Percentiles rank a stretch among this genome's conserved stretches.
These are phyloP conservation scores for Backusella westeae DNA, from an alignment of 192 early-diverging fungal genomes.

Conservation along the genomic window DNA sequence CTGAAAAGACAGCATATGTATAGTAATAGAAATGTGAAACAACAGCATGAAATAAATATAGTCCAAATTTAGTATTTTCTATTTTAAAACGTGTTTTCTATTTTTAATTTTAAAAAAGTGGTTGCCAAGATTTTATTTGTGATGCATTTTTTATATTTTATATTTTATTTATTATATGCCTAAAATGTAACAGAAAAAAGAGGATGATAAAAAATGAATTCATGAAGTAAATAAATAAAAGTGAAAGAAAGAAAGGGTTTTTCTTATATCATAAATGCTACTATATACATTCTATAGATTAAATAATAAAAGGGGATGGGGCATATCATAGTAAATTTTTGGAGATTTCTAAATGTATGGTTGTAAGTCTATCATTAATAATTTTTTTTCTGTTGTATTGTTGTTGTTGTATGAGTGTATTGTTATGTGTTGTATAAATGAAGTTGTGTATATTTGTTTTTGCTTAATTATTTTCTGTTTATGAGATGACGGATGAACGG, in stretches of 20 bases:
- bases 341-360: neutral
- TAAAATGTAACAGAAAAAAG: neutral
- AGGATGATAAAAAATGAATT: neutral
- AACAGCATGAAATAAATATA: neutral
- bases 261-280: neutral
- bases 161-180: slow-evolving; percentile 2
- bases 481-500: neutral
- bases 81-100: slow-evolving; percentile 4
- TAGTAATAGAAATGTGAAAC: neutral
- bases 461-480: neutral
- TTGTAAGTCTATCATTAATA: neutral
- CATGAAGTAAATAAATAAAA: slow-evolving; percentile 3
- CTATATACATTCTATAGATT: slow-evolving; percentile 6
- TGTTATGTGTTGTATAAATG: slow-evolving; percentile 8
- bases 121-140: neutral
- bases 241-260: neutral
- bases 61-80: neutral
- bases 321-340: slow-evolving; percentile 2
- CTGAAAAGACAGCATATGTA: neutral
- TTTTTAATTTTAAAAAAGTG: neutral
- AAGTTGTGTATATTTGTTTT: neutral
- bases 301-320: slow-evolving; percentile 1
- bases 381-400: slow-evolving; percentile 9
- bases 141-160: neutral
- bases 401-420: neutral